Conservation (phyloP, 768 basidiomycete species). For the Ramaria sp. region DNA sequence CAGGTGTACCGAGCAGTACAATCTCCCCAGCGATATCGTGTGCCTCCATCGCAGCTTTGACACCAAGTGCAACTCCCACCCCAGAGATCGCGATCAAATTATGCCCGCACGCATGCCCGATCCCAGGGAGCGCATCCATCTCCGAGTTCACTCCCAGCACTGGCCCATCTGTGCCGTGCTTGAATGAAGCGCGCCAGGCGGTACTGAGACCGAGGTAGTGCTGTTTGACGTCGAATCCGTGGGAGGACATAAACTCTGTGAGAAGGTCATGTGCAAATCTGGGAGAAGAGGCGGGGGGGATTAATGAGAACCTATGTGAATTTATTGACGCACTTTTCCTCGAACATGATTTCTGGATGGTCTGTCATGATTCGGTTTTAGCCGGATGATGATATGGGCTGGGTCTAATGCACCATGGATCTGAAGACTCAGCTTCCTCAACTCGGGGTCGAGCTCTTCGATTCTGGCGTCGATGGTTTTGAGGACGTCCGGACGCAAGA, state of each 20-base stretch:
- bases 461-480: conserved; percentile 49
- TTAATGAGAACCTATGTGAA: neutral
- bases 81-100: conserved; percentile 73
- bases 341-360: conserved; percentile 58
- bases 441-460: conserved; percentile 42
- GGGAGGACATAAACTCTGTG: conserved; percentile 53
- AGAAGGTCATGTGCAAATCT: conserved; percentile 67
- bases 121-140: conserved; percentile 49
- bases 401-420: conserved; percentile 45
- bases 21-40: conserved; percentile 59
- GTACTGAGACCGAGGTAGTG: conserved; percentile 53
- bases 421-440: conserved; percentile 54
- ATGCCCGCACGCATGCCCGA: conserved; percentile 50
- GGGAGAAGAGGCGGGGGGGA: neutral
- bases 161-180: conserved; percentile 54
- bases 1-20: conserved; percentile 68
- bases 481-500: conserved; percentile 34
- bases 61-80: conserved; percentile 59
- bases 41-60: conserved; percentile 51
- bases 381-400: neutral
- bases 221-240: conserved; percentile 53
- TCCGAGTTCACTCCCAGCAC: conserved; percentile 76
- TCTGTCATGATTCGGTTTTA: conserved; percentile 25
- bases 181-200: conserved; percentile 64
- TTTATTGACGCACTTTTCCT: conserved; percentile 44